These are phyloP conservation scores for Ehretia macrophylla DNA, from an alignment of 257 asterid genomes.

Conservation along the genomic window DNA sequence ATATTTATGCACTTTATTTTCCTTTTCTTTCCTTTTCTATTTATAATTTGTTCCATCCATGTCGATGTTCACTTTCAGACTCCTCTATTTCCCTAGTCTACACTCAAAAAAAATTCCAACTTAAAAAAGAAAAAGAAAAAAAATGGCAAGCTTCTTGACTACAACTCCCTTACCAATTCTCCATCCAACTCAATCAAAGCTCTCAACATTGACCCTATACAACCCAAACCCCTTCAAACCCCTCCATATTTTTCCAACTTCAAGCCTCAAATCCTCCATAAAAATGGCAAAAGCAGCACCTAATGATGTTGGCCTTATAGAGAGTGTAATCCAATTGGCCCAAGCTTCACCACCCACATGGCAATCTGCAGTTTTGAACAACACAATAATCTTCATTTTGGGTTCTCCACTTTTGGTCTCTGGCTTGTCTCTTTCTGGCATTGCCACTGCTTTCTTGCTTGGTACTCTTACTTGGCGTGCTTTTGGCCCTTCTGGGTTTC, in stretches of 20 bases:
- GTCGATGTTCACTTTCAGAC: neutral
- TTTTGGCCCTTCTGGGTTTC: constrained; percentile 67
- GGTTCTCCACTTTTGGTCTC: constrained; percentile 74
- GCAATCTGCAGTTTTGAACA: constrained; percentile 68
- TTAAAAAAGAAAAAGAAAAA: neutral
- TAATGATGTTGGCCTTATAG: constrained; percentile 46
- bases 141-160: constrained; percentile 23
- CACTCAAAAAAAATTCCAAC: neutral
- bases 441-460: constrained; percentile 83
- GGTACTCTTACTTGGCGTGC: constrained; percentile 96
- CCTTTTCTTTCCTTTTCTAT: no score
- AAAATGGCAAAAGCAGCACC: constrained; percentile 32
- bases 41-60: neutral
- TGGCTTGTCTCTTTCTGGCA: constrained; percentile 80
- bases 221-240: constrained; percentile 26
- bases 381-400: constrained; percentile 45
- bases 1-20: no score
- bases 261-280: constrained; percentile 21
- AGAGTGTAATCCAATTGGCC: constrained; percentile 47
- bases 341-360: constrained; percentile 80
- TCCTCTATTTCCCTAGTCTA: neutral
- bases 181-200: constrained; percentile 7
- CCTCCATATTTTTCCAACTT: constrained; percentile 10
- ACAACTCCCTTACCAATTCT: constrained; percentile 8
- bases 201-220: constrained; percentile 14